Evolutionary conservation across 495 filamentous ascomycete genomes (phyloP), one percentile per base, ranked within the genome.

Genomic region (Neurospora terricola): DNA sequence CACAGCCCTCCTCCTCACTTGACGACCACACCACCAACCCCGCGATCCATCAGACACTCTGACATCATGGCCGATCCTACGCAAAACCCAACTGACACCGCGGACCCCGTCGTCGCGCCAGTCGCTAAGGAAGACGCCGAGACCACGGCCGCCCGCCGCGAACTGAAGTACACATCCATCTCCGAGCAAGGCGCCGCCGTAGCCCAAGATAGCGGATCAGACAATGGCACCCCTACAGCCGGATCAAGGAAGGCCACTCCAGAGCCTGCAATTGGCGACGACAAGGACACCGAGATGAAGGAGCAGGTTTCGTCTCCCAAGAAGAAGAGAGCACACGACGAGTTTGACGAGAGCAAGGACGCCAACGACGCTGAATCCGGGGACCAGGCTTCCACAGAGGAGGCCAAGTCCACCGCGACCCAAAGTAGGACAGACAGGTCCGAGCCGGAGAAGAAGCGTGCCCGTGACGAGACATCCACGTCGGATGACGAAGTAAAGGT

Each of bases 361-460:
- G 73, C 75, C 2, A 76, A 76, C 4, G 48, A 72, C 23, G 72
- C 70, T 9, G 80, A 80, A 37, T 73, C 76, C 18, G 75, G 76
- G 73, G 81, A 80, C 70, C 81, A 79, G 43, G 77, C 80, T 43
- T 81, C 84, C 69, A 78, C 83, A 66, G 81, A 80, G 48, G 81
- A 77, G 48, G 72, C 75, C 21, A 42, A 23, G n/a, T 66, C 75
- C 69, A 70, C 72, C 54, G 71, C 74, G 21, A 73, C 78, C 37
- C 73, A 81, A 39, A 82, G 75, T 72, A 80, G 86, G 59, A 82
- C 83, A 38, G 80, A 82, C 62, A 78, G 83, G 69, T 83, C 82
- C 54, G 87, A 86, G 74, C 87, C 87, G 39, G 86, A 88, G 80
- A 88, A 88, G 80, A 88, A 88, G 77, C 82, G 87, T 2, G 80